A percentile compares a stretch with the other conserved stretches of the same genome.
Conservation (phyloP, 1,284 basidiomycete genomes). For the Leccinum solheimii region DNA sequence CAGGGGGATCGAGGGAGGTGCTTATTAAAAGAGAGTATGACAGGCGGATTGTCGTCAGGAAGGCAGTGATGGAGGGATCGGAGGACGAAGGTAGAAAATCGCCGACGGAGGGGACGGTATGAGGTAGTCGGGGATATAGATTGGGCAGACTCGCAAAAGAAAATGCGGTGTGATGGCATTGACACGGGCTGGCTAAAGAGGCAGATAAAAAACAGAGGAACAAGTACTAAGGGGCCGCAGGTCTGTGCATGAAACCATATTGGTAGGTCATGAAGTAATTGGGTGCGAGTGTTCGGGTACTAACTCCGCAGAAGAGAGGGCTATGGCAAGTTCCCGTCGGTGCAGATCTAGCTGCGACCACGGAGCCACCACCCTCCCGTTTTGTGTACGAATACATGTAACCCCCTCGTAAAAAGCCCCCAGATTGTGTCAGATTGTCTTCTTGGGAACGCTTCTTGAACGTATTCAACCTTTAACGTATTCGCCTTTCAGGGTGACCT, state of each 20-base stretch:
- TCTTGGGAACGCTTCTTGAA: slow-evolving; percentile 15
- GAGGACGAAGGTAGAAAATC: slow-evolving; percentile 28
- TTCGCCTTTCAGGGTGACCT: slow-evolving; percentile 16
- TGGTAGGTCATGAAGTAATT: slow-evolving; percentile 34
- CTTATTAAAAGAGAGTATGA: slow-evolving; percentile 28
- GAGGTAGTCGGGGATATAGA: slow-evolving; percentile 34
- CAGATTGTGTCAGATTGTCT: slow-evolving; percentile 23
- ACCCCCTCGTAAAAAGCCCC: slow-evolving; percentile 4
- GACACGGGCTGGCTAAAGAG: slow-evolving; percentile 33
- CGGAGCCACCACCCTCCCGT: slow-evolving; percentile 19
- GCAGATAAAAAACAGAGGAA: slow-evolving; percentile 19
- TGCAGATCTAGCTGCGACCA: slow-evolving; percentile 29
- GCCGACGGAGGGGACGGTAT: slow-evolving; percentile 20
- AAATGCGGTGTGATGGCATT: slow-evolving; percentile 36
- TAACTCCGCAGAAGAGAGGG: slow-evolving; percentile 33
- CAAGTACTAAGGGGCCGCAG: slow-evolving; percentile 29
- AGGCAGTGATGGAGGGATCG: slow-evolving; percentile 28
- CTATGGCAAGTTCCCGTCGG: slow-evolving; percentile 30
- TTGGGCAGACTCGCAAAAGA: slow-evolving; percentile 30
- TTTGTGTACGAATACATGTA: slow-evolving; percentile 7
- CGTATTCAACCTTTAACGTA: slow-evolving; percentile 24
- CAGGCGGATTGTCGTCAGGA: slow-evolving; percentile 22
- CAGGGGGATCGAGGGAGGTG: slow-evolving; percentile 21
- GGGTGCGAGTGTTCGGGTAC: slow-evolving; percentile 30
- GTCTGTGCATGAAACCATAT: slow-evolving; percentile 38